phyloP scores from a whole-genome alignment of 2,329 filamentous ascomycete species.

The Ceratocystis ficicola region DNA sequence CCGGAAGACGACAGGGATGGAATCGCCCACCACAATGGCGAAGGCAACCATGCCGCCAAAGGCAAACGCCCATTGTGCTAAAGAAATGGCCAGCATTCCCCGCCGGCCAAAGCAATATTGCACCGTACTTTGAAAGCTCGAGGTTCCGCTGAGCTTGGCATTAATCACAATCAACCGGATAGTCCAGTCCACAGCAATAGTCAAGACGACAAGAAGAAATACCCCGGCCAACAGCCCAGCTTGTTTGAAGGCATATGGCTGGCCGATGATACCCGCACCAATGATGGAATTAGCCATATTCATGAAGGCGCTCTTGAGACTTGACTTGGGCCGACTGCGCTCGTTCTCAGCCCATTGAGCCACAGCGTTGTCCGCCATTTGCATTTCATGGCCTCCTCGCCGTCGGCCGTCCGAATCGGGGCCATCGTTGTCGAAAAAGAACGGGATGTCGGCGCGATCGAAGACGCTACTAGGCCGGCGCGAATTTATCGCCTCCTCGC shows the following conservation, averaged over 20 bases:
- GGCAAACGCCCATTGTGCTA: conserved; percentile 96
- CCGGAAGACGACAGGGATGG: conserved; percentile 77
- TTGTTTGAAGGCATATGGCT: conserved; percentile 92
- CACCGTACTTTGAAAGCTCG: conserved; percentile 91
- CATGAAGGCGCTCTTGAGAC: conserved; percentile 84
- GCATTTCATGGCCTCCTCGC: conserved; percentile 20
- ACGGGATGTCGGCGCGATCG: conserved; percentile 19
- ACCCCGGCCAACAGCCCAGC: conserved; percentile 75
- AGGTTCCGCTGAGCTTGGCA: conserved; percentile 85
- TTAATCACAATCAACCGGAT: conserved; percentile 95
- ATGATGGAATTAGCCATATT: conserved; percentile 99
- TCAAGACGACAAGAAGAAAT: conserved; percentile 64
- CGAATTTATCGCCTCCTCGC: conserved; percentile 17
- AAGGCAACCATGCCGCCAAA: conserved; percentile 99
- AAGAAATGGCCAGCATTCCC: conserved; percentile 72
- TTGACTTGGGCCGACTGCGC: conserved; percentile 62
- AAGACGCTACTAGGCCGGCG: conserved; percentile 21
- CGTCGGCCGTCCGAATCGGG: conserved; percentile 12
- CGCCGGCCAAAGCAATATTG: conserved; percentile 85
- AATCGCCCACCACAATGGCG: conserved; percentile 92
- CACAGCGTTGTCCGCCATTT: conserved; percentile 22
- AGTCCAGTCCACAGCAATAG: conserved; percentile 87
- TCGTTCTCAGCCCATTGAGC: conserved; percentile 41
- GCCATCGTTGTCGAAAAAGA: conserved; percentile 21
- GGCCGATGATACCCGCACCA: conserved; percentile 60